Evolutionary conservation across 139 green algal species (phyloP).

Genomic region (Micractinium conductrix): DNA sequence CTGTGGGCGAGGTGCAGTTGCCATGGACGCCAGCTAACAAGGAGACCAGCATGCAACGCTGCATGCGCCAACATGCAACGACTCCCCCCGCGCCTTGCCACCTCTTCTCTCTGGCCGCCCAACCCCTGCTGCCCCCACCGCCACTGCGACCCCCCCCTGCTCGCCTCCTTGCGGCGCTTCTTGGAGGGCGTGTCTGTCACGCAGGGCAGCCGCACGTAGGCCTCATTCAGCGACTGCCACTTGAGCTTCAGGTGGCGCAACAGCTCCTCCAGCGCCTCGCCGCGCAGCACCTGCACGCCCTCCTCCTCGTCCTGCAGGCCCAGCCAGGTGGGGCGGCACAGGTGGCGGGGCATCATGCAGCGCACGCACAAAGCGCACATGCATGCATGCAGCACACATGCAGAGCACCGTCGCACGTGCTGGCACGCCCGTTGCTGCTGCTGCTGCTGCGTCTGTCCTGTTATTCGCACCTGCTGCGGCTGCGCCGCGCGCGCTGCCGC

Average conservation of each 20-base stretch:
- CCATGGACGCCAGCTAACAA: too few relatives aligned
- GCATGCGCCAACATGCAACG: background rate
- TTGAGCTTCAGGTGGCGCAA: slow-evolving; percentile 87
- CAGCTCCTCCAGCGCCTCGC: slow-evolving; percentile 72
- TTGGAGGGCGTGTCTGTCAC: slow-evolving; percentile 80
- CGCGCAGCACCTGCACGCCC: slow-evolving; percentile 35
- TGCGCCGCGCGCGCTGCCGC: slow-evolving; percentile 15
- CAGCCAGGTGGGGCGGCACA: background rate
- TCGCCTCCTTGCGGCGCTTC: slow-evolving; percentile 69
- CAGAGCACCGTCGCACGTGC: too few relatives aligned
- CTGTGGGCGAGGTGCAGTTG: too few relatives aligned
- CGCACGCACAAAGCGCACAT: too few relatives aligned
- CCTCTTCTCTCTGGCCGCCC: background rate
- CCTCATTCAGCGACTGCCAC: slow-evolving; percentile 82
- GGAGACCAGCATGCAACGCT: too few relatives aligned
- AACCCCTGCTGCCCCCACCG: background rate
- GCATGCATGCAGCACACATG: background rate
- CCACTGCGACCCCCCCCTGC: background rate
- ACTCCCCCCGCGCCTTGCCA: background rate
- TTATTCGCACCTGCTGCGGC: background rate
- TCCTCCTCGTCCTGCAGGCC: slow-evolving; percentile 11
- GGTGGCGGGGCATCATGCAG: too few relatives aligned
- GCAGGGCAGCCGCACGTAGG: slow-evolving; percentile 83
- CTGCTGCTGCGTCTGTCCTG: background rate
- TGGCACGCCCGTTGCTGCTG: too few relatives aligned